A percentile compares a stretch with the other conserved stretches of the same genome.
These are phyloP conservation scores for Bipolaris gigantea DNA, from an alignment of 2,329 filamentous ascomycete genomes.

Conservation along the genomic window DNA sequence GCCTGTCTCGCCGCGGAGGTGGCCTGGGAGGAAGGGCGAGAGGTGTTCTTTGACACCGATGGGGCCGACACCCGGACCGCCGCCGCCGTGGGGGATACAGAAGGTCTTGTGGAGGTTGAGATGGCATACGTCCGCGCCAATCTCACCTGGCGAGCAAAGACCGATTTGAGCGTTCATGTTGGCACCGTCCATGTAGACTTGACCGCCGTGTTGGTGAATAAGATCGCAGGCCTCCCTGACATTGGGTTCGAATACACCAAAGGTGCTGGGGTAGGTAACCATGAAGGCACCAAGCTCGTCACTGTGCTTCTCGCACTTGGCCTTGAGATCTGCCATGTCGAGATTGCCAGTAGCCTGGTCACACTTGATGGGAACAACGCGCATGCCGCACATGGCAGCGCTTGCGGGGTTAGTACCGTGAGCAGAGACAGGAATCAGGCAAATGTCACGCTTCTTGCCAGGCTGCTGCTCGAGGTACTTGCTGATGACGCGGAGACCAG, in stretches of 20 bases:
- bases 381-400: conserved; percentile 94
- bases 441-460: conserved; percentile 78
- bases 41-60: conserved; percentile 89
- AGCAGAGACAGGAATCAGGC: conserved; percentile 90
- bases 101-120: conserved; percentile 98
- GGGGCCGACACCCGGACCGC: conserved; percentile 89
- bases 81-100: conserved; percentile 95
- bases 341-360: conserved; percentile 85
- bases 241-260: conserved; percentile 88
- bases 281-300: conserved; percentile 89
- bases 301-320: conserved; percentile 85
- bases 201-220: conserved; percentile 84
- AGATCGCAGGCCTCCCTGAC: conserved; percentile 83
- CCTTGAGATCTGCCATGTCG: conserved; percentile 80
- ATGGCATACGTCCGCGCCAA: conserved; percentile 95
- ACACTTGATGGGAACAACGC: conserved; percentile 89
- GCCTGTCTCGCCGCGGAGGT: conserved; percentile 62
- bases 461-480: conserved; percentile 74
- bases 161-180: conserved; percentile 99
- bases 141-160: conserved; percentile 89
- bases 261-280: conserved; percentile 96
- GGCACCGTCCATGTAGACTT: conserved; percentile 98
- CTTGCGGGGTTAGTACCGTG: conserved; percentile 96
- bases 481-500: conserved; percentile 84
- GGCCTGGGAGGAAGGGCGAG: conserved; percentile 72